phyloP scores from a whole-genome alignment of 306 rosid species.

The Vigna hirtella region DNA sequence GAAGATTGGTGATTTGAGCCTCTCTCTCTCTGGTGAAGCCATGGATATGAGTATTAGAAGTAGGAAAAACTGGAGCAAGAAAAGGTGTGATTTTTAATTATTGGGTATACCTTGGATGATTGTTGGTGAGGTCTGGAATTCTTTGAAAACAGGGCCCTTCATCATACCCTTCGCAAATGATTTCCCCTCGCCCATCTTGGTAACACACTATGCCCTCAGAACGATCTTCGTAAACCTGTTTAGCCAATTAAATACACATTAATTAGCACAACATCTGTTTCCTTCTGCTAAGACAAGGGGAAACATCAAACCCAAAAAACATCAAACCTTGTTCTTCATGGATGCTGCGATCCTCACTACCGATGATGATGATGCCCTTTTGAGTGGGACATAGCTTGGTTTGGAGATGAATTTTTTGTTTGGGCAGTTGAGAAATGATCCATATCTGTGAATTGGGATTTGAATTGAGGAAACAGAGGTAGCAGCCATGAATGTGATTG shows the following conservation, averaged over 20 bases:
- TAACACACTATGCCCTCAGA: conserved; percentile 78
- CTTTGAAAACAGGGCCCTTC: conserved; percentile 79
- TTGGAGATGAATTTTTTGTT: conserved; percentile 50
- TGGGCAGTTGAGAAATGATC: conserved; percentile 51
- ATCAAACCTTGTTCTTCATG: conserved; percentile 65
- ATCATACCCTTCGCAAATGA: conserved; percentile 80
- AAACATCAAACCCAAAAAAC: conserved; percentile 11
- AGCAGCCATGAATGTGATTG: conserved; percentile 60
- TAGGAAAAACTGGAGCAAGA: not conserved
- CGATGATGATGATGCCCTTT: conserved; percentile 27
- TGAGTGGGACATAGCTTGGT: conserved; percentile 39
- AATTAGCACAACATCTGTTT: not conserved
- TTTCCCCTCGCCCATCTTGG: conserved; percentile 76
- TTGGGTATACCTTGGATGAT: conserved; percentile 54
- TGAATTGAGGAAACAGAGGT: conserved; percentile 45
- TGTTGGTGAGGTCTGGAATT: conserved; percentile 47
- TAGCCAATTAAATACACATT: not conserved
- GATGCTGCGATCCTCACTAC: conserved; percentile 67
- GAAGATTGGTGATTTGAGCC: conserved; percentile 57
- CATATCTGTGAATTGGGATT: conserved; percentile 51
- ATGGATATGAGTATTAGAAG: not conserved
- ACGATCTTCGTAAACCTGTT: conserved; percentile 75
- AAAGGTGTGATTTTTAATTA: not conserved
- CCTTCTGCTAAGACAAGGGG: not conserved
- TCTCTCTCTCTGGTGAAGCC: conserved; percentile 63